phyloP scores from a whole-genome alignment of 441 rosid species.

The Macaranga tanarius region DNA sequence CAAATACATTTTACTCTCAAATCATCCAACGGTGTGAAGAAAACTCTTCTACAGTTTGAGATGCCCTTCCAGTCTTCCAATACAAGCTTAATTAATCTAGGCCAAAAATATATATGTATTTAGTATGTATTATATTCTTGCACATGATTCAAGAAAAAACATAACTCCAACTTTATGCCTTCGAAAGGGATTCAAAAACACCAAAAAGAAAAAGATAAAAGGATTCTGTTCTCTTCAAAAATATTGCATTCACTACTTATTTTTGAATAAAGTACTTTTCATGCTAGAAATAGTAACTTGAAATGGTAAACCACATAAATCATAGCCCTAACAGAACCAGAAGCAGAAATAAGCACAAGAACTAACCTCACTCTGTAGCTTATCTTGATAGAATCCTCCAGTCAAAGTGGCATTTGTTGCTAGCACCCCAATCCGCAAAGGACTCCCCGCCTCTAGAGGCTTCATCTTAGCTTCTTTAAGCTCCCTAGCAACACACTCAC shows the following conservation, averaged over 20 bases:
- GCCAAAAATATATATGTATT: neutral
- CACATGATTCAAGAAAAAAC: neutral
- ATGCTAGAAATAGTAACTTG: neutral
- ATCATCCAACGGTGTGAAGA: neutral
- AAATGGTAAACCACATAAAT: neutral
- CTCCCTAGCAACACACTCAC: constrained; percentile 69
- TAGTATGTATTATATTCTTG: neutral
- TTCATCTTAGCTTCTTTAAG: constrained; percentile 63
- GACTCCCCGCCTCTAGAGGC: constrained; percentile 74
- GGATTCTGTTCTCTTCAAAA: neutral
- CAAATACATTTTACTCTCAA: neutral
- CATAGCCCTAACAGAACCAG: too few species aligned
- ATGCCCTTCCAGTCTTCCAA: neutral
- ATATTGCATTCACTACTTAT: neutral
- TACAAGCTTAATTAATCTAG: neutral
- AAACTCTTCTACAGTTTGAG: neutral
- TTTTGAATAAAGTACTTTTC: neutral
- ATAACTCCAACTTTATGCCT: neutral
- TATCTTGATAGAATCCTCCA: constrained; percentile 64
- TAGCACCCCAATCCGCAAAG: constrained; percentile 60
- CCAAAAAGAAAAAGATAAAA: neutral
- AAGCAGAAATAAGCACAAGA: neutral
- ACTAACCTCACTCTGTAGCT: constrained; percentile 58
- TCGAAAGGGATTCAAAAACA: constrained; percentile 1
- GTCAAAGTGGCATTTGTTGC: constrained; percentile 47